A percentile compares a stretch with the other conserved stretches of the same genome.
phyloP scores from a whole-genome alignment of 2,329 filamentous ascomycete species.

The Colletotrichum tropicicola region DNA sequence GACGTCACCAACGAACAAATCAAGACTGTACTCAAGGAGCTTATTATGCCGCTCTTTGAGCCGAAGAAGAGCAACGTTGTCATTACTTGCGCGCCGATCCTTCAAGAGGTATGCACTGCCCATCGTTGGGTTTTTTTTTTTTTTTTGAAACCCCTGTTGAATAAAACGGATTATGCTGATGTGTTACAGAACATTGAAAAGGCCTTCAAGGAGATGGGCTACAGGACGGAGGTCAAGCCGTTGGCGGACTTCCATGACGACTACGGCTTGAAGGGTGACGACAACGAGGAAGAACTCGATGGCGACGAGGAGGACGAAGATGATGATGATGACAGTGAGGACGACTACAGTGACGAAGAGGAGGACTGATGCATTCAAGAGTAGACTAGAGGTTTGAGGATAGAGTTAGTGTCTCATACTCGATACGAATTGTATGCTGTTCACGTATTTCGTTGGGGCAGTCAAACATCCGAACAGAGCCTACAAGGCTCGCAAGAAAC shows the following conservation, averaged over 20 bases:
- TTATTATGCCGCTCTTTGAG: slow-evolving; percentile 83
- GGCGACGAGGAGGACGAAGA: slow-evolving; percentile 68
- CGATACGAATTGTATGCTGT: not conserved
- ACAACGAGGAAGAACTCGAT: slow-evolving; percentile 66
- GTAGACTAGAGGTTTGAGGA: not conserved
- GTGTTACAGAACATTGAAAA: slow-evolving; percentile 73
- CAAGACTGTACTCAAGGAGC: slow-evolving; percentile 74
- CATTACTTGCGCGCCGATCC: slow-evolving; percentile 85
- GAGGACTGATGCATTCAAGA: slow-evolving; percentile 24
- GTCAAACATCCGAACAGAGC: too few relatives aligned
- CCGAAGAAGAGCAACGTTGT: slow-evolving; percentile 85
- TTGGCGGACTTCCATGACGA: slow-evolving; percentile 87
- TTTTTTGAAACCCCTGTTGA: slow-evolving; percentile 6
- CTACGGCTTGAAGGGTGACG: slow-evolving; percentile 78
- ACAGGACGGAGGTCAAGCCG: slow-evolving; percentile 78
- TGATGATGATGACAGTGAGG: slow-evolving; percentile 56
- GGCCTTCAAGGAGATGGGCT: slow-evolving; percentile 79
- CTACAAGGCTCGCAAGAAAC: too few relatives aligned
- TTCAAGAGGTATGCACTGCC: slow-evolving; percentile 76
- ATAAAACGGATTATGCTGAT: not conserved
- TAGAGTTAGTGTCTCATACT: not conserved
- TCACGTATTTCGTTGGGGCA: too few relatives aligned
- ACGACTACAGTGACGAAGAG: slow-evolving; percentile 49
- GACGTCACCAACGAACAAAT: slow-evolving; percentile 82
- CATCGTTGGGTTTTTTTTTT: not conserved